Conservation (phyloP, 179 eudicot species). For the Silene noctiflora region DNA sequence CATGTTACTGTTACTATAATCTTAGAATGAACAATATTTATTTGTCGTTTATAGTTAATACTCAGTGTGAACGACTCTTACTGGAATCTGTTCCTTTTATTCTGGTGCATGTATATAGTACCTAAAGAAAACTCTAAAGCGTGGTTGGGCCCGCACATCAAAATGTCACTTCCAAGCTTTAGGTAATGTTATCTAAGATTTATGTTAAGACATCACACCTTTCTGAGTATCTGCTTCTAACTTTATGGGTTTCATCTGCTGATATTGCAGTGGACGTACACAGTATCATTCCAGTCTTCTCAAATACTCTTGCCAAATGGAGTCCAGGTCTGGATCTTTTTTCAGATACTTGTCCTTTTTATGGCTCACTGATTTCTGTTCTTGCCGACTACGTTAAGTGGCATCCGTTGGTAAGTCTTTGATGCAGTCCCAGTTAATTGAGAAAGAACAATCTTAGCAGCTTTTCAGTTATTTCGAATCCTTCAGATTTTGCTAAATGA, state of each 20-base stretch:
- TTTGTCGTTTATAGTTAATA: neutral
- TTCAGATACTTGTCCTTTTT: neutral
- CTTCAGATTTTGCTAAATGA: too few relatives aligned
- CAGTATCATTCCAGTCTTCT: constrained; percentile 60
- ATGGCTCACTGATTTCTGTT: constrained; percentile 10
- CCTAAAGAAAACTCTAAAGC: constrained; percentile 35
- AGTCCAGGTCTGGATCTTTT: constrained; percentile 59
- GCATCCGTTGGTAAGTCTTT: neutral
- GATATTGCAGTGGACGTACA: constrained; percentile 67
- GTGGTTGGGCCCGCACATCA: constrained; percentile 68
- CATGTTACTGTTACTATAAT: neutral
- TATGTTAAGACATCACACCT: neutral
- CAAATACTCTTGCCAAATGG: constrained; percentile 77
- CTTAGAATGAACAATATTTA: neutral
- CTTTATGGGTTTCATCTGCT: constrained; percentile 16
- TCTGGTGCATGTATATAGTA: constrained; percentile 22
- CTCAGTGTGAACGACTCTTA: constrained; percentile 3
- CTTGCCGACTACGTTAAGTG: neutral
- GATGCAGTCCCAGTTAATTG: neutral
- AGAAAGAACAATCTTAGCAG: neutral
- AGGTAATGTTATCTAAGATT: constrained; percentile 41
- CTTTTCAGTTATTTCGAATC: too few relatives aligned
- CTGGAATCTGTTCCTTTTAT: neutral
- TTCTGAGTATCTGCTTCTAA: constrained; percentile 2
- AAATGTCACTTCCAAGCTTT: constrained; percentile 90